Percentiles rank a stretch among this genome's conserved stretches.
Evolutionary conservation across 176 grass and related monocot genomes (phyloP).

Genomic region (Hsuehochloa calcarea): DNA sequence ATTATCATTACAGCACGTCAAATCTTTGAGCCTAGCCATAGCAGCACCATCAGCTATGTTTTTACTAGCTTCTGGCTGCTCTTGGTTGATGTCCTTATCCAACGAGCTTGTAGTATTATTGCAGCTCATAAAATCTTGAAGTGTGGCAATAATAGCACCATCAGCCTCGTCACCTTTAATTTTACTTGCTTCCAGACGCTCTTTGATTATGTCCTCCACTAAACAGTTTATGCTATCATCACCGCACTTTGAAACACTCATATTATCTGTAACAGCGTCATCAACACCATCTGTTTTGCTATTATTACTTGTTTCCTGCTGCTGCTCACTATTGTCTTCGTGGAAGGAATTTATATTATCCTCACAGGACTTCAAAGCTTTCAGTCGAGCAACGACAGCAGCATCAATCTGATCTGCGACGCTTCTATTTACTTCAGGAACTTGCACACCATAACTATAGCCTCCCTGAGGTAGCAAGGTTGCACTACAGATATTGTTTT

Average conservation of each 20-base stretch:
- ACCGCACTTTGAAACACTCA: not conserved
- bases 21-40: conserved; percentile 7
- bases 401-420: not conserved
- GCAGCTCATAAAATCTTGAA: conserved; percentile 3
- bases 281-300: conserved; percentile 7
- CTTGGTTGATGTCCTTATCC: not conserved
- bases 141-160: not conserved
- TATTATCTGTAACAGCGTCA: not conserved
- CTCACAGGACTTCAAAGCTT: conserved; percentile 33
- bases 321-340: not conserved
- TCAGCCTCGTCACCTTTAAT: conserved; percentile 20
- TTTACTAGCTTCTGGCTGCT: conserved; percentile 9
- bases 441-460: not conserved
- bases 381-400: conserved; percentile 41
- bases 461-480: conserved; percentile 10
- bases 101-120: not conserved
- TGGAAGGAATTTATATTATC: conserved; percentile 17
- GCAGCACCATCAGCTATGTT: conserved; percentile 10
- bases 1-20: not conserved
- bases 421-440: not conserved
- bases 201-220: conserved; percentile 7
- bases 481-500: not conserved
- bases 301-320: conserved; percentile 29
- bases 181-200: conserved; percentile 7
- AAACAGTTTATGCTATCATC: conserved; percentile 12